Conservation (phyloP, 139 green algal genomes). For the Closterium sp. region DNA sequence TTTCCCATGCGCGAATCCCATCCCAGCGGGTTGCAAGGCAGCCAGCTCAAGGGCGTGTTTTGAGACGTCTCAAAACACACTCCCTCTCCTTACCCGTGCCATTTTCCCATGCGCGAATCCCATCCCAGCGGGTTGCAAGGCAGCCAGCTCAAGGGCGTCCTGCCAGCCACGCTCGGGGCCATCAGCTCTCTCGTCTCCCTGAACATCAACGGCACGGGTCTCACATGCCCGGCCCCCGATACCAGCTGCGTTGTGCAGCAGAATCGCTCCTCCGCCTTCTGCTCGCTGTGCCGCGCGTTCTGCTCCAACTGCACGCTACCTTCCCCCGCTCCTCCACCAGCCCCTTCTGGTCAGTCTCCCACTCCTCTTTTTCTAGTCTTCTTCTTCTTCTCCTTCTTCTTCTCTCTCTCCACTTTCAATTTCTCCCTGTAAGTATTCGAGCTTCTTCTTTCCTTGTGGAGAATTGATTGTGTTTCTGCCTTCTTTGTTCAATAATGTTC, state of each 20-base stretch:
- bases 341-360: not conserved
- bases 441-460: too few species aligned
- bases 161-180: not conserved
- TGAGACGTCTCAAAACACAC: too few species aligned
- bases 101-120: too few species aligned
- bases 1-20: too few species aligned
- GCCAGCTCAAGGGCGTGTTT: too few species aligned
- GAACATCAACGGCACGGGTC: not conserved
- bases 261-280: not conserved
- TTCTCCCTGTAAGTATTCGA: too few species aligned
- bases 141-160: not conserved
- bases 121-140: not conserved
- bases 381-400: not conserved
- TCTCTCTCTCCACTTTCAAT: too few species aligned
- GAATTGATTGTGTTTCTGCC: not conserved
- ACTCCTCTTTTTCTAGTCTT: not conserved
- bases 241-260: not conserved
- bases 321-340: not conserved
- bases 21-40: too few species aligned
- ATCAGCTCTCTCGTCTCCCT: not conserved
- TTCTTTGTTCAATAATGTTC: not conserved
- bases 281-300: not conserved
- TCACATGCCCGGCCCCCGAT: not conserved
- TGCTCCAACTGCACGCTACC: not conserved
- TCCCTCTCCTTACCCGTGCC: too few species aligned